Evolutionary conservation across 345 rosid species (phyloP), one percentile per base, ranked within the genome.

Genomic region (Sapria himalayana): DNA sequence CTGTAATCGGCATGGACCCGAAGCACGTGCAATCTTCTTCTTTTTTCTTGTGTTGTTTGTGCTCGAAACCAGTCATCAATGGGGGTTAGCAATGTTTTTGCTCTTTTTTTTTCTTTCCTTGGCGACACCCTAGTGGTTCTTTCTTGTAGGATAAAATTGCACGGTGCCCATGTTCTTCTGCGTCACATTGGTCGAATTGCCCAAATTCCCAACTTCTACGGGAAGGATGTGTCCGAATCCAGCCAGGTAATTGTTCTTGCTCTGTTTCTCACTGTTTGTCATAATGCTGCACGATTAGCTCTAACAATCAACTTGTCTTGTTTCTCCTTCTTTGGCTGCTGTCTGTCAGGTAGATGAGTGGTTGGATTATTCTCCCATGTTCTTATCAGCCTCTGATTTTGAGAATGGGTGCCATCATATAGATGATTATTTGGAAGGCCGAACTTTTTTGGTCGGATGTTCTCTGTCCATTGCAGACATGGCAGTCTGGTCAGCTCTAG

Each of bases 401-500:
- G 95, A 82, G 67, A 70, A 56, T 45, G 93, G 72, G 12, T 82
- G 95, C 52, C 18, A 22, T 33, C 69, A 70, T 44, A 54, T 79
- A 9, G 71, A 82, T 20, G 55, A 37, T 50, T 65, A 67, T 43
- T 61, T 82, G 32, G 57, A 69, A 55, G 64, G 42, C 25, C 38
- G 55, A 31, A 76, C 93, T 16, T 73, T 79, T 41, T 46, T 79
- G n/a, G 93, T 82, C 29, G 93, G 74, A 6, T 37, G 77, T 50
- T 57, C 35, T 48, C 64, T 79, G 46, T 61, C 95, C 7, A 67
- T 89, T 60, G 95, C 86, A 11, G 98, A 79, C 41, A 54, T 82
- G 39, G 93, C 81, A 11, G 50, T 82, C 36, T 89, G 98, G 95
- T 74, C 98, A 2, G 75, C 72, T 48, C 75, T 89, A 19, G 64